Conservation (phyloP, 2,329 filamentous ascomycete genomes). For the Parasarocladium wereldwijsianum region DNA sequence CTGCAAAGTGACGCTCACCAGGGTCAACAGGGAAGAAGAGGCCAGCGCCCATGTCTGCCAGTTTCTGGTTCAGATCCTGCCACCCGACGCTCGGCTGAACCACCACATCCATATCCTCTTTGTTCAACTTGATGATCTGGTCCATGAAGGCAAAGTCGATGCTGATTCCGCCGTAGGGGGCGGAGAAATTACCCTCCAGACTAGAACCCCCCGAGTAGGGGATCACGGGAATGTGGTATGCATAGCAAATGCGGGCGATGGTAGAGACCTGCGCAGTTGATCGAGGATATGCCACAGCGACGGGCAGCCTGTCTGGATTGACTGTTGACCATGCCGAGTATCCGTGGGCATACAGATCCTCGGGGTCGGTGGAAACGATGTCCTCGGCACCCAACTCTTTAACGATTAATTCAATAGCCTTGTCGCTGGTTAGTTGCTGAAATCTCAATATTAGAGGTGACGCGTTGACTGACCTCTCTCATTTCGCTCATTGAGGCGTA, state of each 20-base stretch:
- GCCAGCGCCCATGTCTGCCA: slow-evolving; percentile 53
- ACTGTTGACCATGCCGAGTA: slow-evolving; percentile 53
- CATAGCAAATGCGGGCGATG: slow-evolving; percentile 57
- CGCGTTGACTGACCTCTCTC: slow-evolving; percentile 10
- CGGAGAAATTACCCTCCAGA: slow-evolving; percentile 80
- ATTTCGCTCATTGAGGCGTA: slow-evolving; percentile 23
- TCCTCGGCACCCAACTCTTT: slow-evolving; percentile 32
- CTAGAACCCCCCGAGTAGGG: slow-evolving; percentile 78
- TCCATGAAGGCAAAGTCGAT: slow-evolving; percentile 88
- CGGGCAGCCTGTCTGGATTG: slow-evolving; percentile 44
- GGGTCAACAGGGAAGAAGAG: slow-evolving; percentile 90
- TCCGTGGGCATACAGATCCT: slow-evolving; percentile 46
- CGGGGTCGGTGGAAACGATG: slow-evolving; percentile 46
- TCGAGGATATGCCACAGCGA: slow-evolving; percentile 50
- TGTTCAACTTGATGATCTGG: slow-evolving; percentile 61
- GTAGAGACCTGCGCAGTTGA: slow-evolving; percentile 43
- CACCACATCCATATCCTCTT: slow-evolving; percentile 82
- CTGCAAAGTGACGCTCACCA: no score
- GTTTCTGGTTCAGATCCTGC: slow-evolving; percentile 69
- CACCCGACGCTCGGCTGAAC: slow-evolving; percentile 87
- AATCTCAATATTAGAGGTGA: background rate
- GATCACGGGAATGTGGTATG: slow-evolving; percentile 70
- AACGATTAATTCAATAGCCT: slow-evolving; percentile 43
- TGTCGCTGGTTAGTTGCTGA: slow-evolving; percentile 1
- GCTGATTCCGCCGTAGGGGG: slow-evolving; percentile 73